phyloP scores from a whole-genome alignment of 2,329 filamentous ascomycete species.

The Nothomitra cinnamomea region DNA sequence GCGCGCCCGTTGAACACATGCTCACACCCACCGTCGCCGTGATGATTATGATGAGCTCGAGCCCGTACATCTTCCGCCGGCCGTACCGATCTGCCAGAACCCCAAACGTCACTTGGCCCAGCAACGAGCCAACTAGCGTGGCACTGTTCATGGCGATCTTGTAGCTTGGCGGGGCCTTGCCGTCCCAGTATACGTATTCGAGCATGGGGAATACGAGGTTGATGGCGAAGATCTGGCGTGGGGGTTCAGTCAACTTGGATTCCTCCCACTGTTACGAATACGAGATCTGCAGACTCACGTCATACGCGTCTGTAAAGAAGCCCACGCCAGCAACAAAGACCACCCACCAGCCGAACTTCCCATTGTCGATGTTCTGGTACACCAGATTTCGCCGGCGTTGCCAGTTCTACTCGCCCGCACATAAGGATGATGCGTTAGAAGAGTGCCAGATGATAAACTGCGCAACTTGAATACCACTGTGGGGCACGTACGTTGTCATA shows the following conservation, averaged over 20 bases:
- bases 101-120: conserved; percentile 31
- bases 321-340: conserved; percentile 28
- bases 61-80: conserved; percentile 33
- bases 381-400: no score
- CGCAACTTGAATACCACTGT: no score
- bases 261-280: no score
- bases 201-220: conserved; percentile 34
- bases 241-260: no score
- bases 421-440: no score
- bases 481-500: no score
- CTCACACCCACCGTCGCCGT: conserved; percentile 29
- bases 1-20: conserved; percentile 25
- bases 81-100: conserved; percentile 31
- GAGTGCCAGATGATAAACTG: no score
- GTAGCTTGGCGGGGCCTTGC: conserved; percentile 19
- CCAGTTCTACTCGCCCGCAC: no score
- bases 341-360: no score
- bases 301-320: conserved; percentile 32
- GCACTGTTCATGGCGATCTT: conserved; percentile 28
- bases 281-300: conserved; percentile 8
- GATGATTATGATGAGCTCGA: conserved; percentile 31
- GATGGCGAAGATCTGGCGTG: conserved; percentile 27
- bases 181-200: conserved; percentile 29
- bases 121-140: conserved; percentile 27
- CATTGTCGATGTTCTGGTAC: no score